Conservation (phyloP, 257 asterid species). For the Solanum neorickii region DNA sequence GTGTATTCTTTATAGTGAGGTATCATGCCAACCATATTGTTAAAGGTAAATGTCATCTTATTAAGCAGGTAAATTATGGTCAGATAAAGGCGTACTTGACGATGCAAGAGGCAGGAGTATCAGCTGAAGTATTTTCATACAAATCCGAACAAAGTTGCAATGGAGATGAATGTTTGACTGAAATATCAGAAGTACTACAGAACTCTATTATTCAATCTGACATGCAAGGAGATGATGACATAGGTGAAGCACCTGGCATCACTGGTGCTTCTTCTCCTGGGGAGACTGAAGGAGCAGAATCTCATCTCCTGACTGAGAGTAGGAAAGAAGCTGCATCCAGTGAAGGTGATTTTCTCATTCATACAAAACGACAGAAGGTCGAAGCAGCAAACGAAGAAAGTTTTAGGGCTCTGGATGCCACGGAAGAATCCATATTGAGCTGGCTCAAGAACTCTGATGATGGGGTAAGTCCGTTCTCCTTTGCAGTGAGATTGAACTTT, state of each 20-base stretch:
- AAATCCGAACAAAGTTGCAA: conserved; percentile 10
- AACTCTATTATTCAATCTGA: neutral
- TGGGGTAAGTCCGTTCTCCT: conserved; percentile 45
- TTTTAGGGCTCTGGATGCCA: conserved; percentile 24
- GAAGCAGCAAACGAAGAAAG: conserved; percentile 17
- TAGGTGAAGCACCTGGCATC: conserved; percentile 1
- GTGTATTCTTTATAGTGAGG: neutral
- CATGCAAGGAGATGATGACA: neutral
- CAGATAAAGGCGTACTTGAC: conserved; percentile 53
- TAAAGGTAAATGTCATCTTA: neutral
- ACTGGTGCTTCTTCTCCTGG: neutral
- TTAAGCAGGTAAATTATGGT: conserved; percentile 47
- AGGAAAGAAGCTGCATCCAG: conserved; percentile 1
- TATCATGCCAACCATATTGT: neutral
- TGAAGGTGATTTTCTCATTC: conserved; percentile 12
- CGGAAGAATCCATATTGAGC: conserved; percentile 40
- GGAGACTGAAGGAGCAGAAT: conserved; percentile 1
- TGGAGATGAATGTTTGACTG: conserved; percentile 14
- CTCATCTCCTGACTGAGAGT: conserved; percentile 4
- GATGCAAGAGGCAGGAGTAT: conserved; percentile 51
- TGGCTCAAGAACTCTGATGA: conserved; percentile 45
- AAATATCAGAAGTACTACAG: conserved; percentile 10
- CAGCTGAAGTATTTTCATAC: conserved; percentile 17
- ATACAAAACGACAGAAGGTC: conserved; percentile 49
- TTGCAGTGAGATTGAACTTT: neutral